Conservation (phyloP, 2,329 filamentous ascomycete genomes). For the Berkeleyomyces rouxiae region DNA sequence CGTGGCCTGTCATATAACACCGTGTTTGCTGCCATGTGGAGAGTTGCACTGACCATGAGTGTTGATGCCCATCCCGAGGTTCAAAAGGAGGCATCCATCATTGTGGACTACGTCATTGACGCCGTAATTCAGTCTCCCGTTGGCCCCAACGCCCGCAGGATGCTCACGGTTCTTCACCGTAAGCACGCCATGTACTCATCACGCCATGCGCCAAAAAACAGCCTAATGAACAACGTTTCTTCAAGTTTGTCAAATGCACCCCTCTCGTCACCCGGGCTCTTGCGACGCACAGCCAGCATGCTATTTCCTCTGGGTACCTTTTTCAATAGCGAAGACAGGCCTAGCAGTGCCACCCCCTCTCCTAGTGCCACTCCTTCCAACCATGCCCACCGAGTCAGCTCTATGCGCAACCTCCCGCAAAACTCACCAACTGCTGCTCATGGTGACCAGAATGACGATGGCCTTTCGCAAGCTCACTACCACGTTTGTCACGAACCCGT, state of each 20-base stretch:
- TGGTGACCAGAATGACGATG: slow-evolving; percentile 58
- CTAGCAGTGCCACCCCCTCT: slow-evolving; percentile 21
- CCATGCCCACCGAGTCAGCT: slow-evolving; percentile 19
- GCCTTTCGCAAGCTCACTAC: slow-evolving; percentile 51
- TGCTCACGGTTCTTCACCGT: slow-evolving; percentile 58
- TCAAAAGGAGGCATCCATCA: slow-evolving; percentile 64
- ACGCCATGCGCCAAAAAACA: slow-evolving; percentile 18
- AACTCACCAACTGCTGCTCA: slow-evolving; percentile 27
- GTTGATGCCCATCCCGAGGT: slow-evolving; percentile 93
- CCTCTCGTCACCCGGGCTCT: slow-evolving; percentile 37
- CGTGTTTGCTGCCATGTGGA: slow-evolving; percentile 87
- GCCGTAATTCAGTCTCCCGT: slow-evolving; percentile 63
- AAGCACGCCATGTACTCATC: slow-evolving; percentile 30
- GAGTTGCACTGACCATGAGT: slow-evolving; percentile 75
- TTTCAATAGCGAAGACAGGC: slow-evolving; percentile 31
- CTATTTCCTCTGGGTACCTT: slow-evolving; percentile 38
- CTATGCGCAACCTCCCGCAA: slow-evolving; percentile 9
- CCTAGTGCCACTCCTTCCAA: slow-evolving; percentile 14
- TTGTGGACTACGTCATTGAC: slow-evolving; percentile 73
- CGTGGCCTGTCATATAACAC: slow-evolving; percentile 65
- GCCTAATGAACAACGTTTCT: slow-evolving; percentile 21
- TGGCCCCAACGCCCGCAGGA: slow-evolving; percentile 47
- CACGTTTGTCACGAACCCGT: slow-evolving; percentile 60
- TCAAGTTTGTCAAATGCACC: slow-evolving; percentile 21
- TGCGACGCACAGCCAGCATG: slow-evolving; percentile 48